These are phyloP conservation scores for Fusarium pseudocircinatum DNA, from an alignment of 2,329 filamentous ascomycete genomes.

Conservation along the genomic window DNA sequence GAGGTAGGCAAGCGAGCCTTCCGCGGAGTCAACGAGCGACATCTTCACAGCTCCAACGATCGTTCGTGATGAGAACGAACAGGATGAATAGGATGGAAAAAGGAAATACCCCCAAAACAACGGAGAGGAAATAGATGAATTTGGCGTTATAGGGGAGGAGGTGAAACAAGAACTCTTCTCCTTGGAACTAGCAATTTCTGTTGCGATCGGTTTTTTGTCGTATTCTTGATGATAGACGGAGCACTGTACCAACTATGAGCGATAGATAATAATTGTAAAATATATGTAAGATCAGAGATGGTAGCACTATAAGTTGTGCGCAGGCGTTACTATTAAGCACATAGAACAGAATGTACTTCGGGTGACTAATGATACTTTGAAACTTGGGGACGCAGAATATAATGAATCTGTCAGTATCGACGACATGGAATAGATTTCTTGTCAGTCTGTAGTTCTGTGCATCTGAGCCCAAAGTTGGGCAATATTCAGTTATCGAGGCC, in stretches of 20 bases:
- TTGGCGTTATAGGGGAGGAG: conserved; percentile 33
- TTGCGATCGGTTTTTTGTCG: neutral
- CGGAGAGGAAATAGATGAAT: conserved; percentile 14
- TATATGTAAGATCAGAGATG: conserved; percentile 12
- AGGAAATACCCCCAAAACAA: conserved; percentile 17
- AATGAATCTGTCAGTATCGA: rapidly evolving
- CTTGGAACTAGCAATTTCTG: neutral
- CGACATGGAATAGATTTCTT: neutral
- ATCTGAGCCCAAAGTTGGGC: neutral
- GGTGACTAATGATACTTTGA: too few species aligned
- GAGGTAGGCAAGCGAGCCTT: conserved; percentile 95
- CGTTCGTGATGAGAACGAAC: conserved; percentile 12
- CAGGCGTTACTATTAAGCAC: too few species aligned
- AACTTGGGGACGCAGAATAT: too few species aligned
- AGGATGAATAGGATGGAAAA: conserved; percentile 6
- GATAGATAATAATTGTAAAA: conserved; percentile 42
- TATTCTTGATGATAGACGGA: conserved; percentile 28
- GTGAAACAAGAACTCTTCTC: conserved; percentile 28
- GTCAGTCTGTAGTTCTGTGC: neutral
- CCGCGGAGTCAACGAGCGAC: conserved; percentile 72
- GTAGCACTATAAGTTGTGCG: neutral
- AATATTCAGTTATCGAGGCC: conserved; percentile 47
- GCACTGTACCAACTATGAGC: conserved; percentile 28
- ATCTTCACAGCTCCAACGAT: conserved; percentile 9
- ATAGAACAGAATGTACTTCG: too few species aligned